Conservation (phyloP, 331 rosid species). For the Stylosanthes scabra region DNA sequence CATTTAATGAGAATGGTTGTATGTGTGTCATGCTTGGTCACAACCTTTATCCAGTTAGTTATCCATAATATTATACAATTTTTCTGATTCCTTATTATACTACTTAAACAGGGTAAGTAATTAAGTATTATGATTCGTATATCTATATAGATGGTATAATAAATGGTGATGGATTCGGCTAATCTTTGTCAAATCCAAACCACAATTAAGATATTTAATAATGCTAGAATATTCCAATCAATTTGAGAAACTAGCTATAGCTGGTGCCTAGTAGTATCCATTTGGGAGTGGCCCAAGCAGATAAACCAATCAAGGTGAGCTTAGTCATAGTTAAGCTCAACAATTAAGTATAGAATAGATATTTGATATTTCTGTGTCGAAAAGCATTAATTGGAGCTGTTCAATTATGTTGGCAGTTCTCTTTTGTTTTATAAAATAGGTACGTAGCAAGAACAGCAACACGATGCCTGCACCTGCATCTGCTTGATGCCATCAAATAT, state of each 20-base stretch:
- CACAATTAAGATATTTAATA: neutral
- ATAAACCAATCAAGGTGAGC: neutral
- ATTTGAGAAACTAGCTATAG: neutral
- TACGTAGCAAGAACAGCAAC: constrained; percentile 4
- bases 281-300: neutral
- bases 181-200: constrained; percentile 1
- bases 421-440: constrained; percentile 1
- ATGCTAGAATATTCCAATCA: neutral
- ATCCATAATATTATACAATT: neutral
- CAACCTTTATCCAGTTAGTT: constrained; percentile 8
- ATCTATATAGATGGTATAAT: neutral
- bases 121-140: neutral
- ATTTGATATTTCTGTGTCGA: neutral
- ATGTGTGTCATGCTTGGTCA: constrained; percentile 15
- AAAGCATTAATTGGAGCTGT: neutral
- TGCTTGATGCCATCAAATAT: constrained; percentile 19
- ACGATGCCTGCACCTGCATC: constrained; percentile 22
- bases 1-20: neutral
- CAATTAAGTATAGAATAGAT: neutral
- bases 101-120: neutral
- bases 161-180: neutral
- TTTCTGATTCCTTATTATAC: neutral
- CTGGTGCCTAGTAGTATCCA: too few relatives aligned
- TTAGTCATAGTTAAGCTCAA: neutral
- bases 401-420: constrained; percentile 3